Evolutionary conservation across 2,329 filamentous ascomycete genomes (phyloP).

Genomic region (Boeremia exigua): DNA sequence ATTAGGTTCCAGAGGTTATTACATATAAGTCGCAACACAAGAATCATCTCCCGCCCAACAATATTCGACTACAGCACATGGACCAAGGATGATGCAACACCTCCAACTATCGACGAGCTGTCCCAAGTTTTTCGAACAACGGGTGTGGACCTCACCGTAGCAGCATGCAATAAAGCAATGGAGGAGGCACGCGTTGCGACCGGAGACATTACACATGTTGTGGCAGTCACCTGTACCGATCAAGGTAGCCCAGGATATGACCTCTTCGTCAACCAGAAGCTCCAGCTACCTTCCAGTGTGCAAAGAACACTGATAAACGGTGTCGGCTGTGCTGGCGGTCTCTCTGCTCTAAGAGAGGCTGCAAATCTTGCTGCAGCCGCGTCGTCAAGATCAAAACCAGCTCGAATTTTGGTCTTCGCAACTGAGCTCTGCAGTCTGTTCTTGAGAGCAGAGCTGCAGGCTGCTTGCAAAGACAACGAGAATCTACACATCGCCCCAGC

Average conservation of each 20-base stretch:
- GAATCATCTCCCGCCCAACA: constrained; percentile 22
- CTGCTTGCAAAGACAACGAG: constrained; percentile 55
- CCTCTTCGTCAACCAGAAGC: constrained; percentile 42
- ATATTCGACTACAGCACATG: constrained; percentile 12
- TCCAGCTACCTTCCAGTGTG: constrained; percentile 37
- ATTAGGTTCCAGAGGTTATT: constrained; percentile 25
- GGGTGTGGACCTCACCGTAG: constrained; percentile 39
- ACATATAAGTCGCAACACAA: constrained; percentile 21
- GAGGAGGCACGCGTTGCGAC: constrained; percentile 31
- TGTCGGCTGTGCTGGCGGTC: constrained; percentile 50
- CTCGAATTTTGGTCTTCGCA: constrained; percentile 69
- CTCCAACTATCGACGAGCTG: constrained; percentile 32
- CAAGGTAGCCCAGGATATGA: constrained; percentile 50
- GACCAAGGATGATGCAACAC: constrained; percentile 18
- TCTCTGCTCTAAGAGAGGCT: constrained; percentile 51
- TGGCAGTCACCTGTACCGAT: constrained; percentile 49
- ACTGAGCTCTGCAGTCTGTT: constrained; percentile 62
- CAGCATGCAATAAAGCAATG: constrained; percentile 44
- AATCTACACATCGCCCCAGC: constrained; percentile 69
- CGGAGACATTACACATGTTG: constrained; percentile 45
- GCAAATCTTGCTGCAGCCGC: constrained; percentile 71
- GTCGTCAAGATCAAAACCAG: constrained; percentile 63
- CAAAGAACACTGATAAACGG: constrained; percentile 47
- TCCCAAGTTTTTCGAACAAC: constrained; percentile 35
- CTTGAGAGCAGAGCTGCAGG: constrained; percentile 69